Conservation (phyloP, 2,329 filamentous ascomycete genomes). For the Capronia epimyces region DNA sequence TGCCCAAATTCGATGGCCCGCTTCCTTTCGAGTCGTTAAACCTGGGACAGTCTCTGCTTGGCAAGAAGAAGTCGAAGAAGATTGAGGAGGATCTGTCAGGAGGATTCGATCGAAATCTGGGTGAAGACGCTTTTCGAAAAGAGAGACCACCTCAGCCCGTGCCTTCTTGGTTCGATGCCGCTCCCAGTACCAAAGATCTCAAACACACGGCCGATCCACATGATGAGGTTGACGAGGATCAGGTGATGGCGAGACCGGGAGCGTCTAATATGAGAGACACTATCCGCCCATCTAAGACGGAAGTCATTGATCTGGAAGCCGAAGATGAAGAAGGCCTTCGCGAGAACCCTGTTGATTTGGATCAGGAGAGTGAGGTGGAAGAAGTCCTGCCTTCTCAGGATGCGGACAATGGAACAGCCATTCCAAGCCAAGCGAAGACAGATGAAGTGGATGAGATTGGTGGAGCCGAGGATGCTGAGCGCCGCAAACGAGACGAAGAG, state of each 20-base stretch:
- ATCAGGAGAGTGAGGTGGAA: background rate
- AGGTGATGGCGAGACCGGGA: conserved; percentile 3
- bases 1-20: conserved; percentile 61
- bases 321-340: conserved; percentile 18
- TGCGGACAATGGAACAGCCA: background rate
- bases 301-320: conserved; percentile 40
- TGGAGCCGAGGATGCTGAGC: conserved; percentile 14
- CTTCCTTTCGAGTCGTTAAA: conserved; percentile 80
- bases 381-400: conserved; percentile 3
- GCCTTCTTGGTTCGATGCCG: conserved; percentile 45
- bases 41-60: conserved; percentile 57
- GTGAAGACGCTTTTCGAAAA: conserved; percentile 29
- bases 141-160: conserved; percentile 34
- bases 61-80: conserved; percentile 50
- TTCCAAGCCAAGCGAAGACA: conserved; percentile 9
- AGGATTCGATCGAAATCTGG: conserved; percentile 56
- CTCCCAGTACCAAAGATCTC: conserved; percentile 31
- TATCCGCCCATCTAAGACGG: conserved; percentile 32
- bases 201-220: conserved; percentile 10
- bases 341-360: conserved; percentile 26
- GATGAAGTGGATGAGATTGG: conserved; percentile 9
- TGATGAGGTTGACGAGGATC: conserved; percentile 28
- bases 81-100: conserved; percentile 54
- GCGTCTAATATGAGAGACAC: conserved; percentile 12
- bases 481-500: conserved; percentile 32